Evolutionary conservation across 208 protist genomes (phyloP), one percentile per base, ranked within the genome.

Genomic region (Strigomonas oncopelti): DNA sequence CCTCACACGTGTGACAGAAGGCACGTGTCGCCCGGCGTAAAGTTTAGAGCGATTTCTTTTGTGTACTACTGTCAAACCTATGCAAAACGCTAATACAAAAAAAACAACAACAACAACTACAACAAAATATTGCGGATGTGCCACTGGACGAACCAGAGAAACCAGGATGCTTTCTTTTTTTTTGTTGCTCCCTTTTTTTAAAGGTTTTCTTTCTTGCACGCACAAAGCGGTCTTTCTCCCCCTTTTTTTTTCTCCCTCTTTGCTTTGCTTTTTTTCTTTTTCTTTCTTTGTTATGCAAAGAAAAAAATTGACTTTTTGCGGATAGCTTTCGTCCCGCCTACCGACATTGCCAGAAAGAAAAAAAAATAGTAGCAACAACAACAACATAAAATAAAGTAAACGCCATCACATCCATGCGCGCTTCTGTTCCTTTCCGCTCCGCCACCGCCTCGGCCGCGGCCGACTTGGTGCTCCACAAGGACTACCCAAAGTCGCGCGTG

Each of bases 401-500:
- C n/a, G n/a, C n/a, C n/a, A n/a, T n/a, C n/a, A n/a, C n/a, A 4
- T 20, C 42, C 42, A 48, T 48, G 42, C 42, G 42, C 16, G 42
- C 42, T 9, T 48, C 42, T 20, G 5, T 9, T 48, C 25, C n/a
- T 42, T 29, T 25, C 20, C 18, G 5, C 9, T 36, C 29, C 20
- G 13, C 31, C 32, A 5, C 24, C 42, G 53, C 29, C 14, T 46
- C 65, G 3, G 34, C 29, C 14, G 58, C 65, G 3, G 34, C 14
- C 31, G 67, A 63, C 18, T 24, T 57, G 22, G 62, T 74, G 20
- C 62, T 68, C 1, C 55, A 46, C 54, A 58, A 74, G 20, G 65
- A 81, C 69, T 81, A 71, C 32, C 52, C 68, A 2, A 67, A 70
- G 29, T 45, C 72, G 22, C 80, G 80, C 27, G 61, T 79, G n/a